Percentiles rank a stretch among this genome's conserved stretches.
These are phyloP conservation scores for Ceratopteris richardii DNA, from an alignment of 75 land plant genomes.

Conservation along the genomic window DNA sequence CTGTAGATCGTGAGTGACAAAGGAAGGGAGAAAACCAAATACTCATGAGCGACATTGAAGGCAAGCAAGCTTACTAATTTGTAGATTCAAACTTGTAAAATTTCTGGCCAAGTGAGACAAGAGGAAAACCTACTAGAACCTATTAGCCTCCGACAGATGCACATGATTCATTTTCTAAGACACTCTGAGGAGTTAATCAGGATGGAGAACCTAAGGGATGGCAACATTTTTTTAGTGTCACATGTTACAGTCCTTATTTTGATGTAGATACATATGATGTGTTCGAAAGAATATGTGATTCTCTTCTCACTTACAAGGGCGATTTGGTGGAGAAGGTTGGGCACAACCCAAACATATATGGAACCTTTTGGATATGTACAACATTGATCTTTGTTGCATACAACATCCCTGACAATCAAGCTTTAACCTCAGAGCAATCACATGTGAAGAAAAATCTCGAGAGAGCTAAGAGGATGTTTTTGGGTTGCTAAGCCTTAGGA, in stretches of 20 bases:
- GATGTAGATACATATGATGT: slow-evolving; percentile 96
- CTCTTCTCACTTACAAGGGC: slow-evolving; percentile 79
- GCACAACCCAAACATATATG: slow-evolving; percentile 88
- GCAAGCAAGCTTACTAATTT: slow-evolving; percentile 1
- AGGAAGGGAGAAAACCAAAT: too few species aligned
- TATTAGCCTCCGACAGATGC: slow-evolving; percentile 82
- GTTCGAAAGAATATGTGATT: slow-evolving; percentile 77
- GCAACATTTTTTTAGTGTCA: slow-evolving; percentile 55
- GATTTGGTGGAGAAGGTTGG: slow-evolving; percentile 72
- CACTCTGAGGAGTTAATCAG: slow-evolving; percentile 40
- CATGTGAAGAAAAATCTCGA: too few species aligned
- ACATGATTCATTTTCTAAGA: slow-evolving; percentile 92
- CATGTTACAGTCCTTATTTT: slow-evolving; percentile 87
- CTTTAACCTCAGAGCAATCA: too few species aligned
- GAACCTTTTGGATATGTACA: too few species aligned
- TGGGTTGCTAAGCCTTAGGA: too few species aligned
- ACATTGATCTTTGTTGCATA: too few species aligned
- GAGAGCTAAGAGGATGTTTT: too few species aligned
- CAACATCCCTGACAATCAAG: too few species aligned
- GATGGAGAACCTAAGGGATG: slow-evolving; percentile 66
- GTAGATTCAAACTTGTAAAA: slow-evolving; percentile 82
- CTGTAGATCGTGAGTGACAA: too few species aligned
- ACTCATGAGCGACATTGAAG: too few species aligned
- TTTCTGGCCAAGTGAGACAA: slow-evolving; percentile 67
- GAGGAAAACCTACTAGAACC: slow-evolving; percentile 76